These are phyloP conservation scores for Ceriops zippeliana DNA, from an alignment of 345 rosid species.

Conservation along the genomic window DNA sequence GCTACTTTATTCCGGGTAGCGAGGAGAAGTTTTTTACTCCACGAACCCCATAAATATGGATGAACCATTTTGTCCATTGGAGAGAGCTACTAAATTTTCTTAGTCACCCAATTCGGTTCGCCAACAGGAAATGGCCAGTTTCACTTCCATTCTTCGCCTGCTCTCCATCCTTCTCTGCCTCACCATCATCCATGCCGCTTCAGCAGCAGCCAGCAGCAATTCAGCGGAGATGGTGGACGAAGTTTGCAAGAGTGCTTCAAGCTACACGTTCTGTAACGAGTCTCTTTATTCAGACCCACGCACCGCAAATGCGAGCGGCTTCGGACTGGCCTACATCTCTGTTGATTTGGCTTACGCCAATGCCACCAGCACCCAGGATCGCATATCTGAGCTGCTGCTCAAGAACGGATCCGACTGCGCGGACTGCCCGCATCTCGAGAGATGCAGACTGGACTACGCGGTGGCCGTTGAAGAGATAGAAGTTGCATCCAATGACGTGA, in stretches of 20 bases:
- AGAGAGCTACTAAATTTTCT: too few species aligned
- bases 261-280: conserved; percentile 19
- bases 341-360: conserved; percentile 19
- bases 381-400: conserved; percentile 7
- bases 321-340: conserved; percentile 14
- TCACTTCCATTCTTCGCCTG: background rate
- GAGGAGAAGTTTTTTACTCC: too few species aligned
- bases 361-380: conserved; percentile 9
- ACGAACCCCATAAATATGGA: too few species aligned
- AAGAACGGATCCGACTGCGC: background rate
- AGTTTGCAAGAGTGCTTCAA: conserved; percentile 26
- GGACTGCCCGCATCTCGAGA: conserved; percentile 9
- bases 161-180: background rate
- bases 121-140: too few species aligned
- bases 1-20: too few species aligned
- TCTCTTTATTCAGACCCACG: conserved; percentile 22
- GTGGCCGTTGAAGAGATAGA: background rate
- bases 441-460: conserved; percentile 15
- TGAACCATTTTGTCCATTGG: too few species aligned
- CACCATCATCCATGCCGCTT: background rate
- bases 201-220: background rate
- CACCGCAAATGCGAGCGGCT: conserved; percentile 7
- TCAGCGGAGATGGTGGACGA: conserved; percentile 1
- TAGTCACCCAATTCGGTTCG: too few species aligned
- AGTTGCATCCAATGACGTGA: conserved; percentile 15